Conservation (phyloP, 495 filamentous ascomycete genomes). For the Hypoxylon cercidicola region DNA sequence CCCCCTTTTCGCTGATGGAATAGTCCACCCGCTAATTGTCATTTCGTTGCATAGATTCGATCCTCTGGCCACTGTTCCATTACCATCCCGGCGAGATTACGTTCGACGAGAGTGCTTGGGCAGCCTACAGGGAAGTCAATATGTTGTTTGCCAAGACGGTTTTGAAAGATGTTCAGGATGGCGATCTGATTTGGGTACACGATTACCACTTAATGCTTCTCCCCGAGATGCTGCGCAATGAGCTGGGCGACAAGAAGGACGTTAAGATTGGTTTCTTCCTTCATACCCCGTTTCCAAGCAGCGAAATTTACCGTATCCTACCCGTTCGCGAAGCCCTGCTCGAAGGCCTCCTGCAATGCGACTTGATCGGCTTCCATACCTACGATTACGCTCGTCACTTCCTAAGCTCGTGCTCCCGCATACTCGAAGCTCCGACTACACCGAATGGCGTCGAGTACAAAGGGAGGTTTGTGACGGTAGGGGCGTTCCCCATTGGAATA, state of each 20-base stretch:
- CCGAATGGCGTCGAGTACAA: slow-evolving; percentile 84
- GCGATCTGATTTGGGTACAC: slow-evolving; percentile 93
- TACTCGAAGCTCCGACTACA: slow-evolving; percentile 80
- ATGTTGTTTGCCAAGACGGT: slow-evolving; percentile 84
- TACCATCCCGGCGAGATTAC: slow-evolving; percentile 94
- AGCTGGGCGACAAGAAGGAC: slow-evolving; percentile 74
- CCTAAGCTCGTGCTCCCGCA: slow-evolving; percentile 82
- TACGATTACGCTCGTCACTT: slow-evolving; percentile 95
- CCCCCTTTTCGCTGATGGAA: background rate
- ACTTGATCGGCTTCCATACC: slow-evolving; percentile 93
- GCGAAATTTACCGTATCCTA: slow-evolving; percentile 89
- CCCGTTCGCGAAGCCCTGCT: slow-evolving; percentile 87
- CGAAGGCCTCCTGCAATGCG: slow-evolving; percentile 81
- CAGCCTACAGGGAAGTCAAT: slow-evolving; percentile 87
- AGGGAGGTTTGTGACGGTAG: slow-evolving; percentile 76
- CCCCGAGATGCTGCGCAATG: slow-evolving; percentile 84
- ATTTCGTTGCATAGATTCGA: slow-evolving; percentile 71
- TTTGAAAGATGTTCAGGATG: slow-evolving; percentile 74
- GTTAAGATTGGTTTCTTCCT: slow-evolving; percentile 95
- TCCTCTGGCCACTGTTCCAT: slow-evolving; percentile 95
- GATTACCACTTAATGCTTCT: slow-evolving; percentile 97
- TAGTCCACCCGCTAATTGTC: background rate
- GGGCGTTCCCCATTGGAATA: slow-evolving; percentile 92
- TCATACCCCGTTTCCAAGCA: slow-evolving; percentile 93
- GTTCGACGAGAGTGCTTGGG: slow-evolving; percentile 88